Evolutionary conservation across 805 yeast genomes (phyloP).

Genomic region (Candida lessepsii): DNA sequence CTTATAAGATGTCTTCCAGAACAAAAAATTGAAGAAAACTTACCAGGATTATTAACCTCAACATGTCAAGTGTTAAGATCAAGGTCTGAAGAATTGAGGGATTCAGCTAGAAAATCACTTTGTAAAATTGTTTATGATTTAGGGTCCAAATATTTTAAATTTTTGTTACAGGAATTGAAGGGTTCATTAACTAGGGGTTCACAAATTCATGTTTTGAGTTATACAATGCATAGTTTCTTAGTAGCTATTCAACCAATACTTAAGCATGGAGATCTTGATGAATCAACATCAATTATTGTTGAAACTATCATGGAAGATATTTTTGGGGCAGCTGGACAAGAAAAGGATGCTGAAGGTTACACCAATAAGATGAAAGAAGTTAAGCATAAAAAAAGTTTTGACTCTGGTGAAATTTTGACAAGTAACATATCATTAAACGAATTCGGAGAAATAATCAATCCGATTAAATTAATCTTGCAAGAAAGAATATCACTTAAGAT

Average conservation of each 20-base stretch:
- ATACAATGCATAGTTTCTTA: slow-evolving; percentile 74
- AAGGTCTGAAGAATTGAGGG: slow-evolving; percentile 84
- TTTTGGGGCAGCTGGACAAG: slow-evolving; percentile 89
- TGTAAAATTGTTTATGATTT: slow-evolving; percentile 61
- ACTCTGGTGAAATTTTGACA: slow-evolving; percentile 78
- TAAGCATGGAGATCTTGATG: slow-evolving; percentile 73
- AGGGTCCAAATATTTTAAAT: slow-evolving; percentile 72
- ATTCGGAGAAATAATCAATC: slow-evolving; percentile 61
- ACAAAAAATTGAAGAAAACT: slow-evolving; percentile 51
- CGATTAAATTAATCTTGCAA: slow-evolving; percentile 59
- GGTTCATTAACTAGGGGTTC: slow-evolving; percentile 84
- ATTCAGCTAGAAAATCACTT: slow-evolving; percentile 74
- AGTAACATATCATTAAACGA: slow-evolving; percentile 55
- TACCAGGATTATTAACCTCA: slow-evolving; percentile 82
- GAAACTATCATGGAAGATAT: slow-evolving; percentile 85
- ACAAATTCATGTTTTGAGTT: slow-evolving; percentile 90
- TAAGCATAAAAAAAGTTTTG: slow-evolving; percentile 82
- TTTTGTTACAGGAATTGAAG: slow-evolving; percentile 74
- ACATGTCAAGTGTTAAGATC: slow-evolving; percentile 88
- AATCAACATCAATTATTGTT: slow-evolving; percentile 56
- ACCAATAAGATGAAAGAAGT: slow-evolving; percentile 85
- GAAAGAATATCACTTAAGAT: slow-evolving; percentile 67
- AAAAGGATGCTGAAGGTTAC: slow-evolving; percentile 93
- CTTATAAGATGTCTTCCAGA: slow-evolving; percentile 61
- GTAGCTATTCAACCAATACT: slow-evolving; percentile 48